Evolutionary conservation across 768 basidiomycete species (phyloP).

Genomic region (Agaricus subrufescens): DNA sequence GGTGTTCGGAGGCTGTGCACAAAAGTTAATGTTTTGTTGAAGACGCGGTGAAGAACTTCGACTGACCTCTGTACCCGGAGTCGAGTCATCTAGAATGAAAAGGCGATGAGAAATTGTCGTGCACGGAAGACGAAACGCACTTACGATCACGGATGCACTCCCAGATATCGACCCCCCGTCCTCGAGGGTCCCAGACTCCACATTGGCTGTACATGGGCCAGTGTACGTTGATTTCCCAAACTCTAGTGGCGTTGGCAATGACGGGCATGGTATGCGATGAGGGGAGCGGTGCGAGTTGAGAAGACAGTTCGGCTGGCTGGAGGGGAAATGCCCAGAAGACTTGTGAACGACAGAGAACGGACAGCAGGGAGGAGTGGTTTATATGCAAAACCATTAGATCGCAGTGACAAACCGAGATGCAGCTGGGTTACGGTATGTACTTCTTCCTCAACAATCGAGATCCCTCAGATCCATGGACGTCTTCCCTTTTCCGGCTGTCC

Average conservation of each 20-base stretch:
- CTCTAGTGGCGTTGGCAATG: slow-evolving; percentile 61
- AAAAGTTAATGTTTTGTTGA: slow-evolving; percentile 1
- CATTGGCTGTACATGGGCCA: slow-evolving; percentile 67
- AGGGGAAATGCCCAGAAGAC: neutral
- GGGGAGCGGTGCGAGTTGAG: neutral
- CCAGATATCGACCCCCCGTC: slow-evolving; percentile 70
- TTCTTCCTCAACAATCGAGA: slow-evolving; percentile 5
- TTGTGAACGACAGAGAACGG: slow-evolving; percentile 1
- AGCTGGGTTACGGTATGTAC: neutral
- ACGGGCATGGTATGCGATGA: slow-evolving; percentile 32
- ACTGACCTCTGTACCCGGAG: slow-evolving; percentile 41
- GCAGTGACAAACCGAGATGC: slow-evolving; percentile 3
- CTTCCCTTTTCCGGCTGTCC: neutral
- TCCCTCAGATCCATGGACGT: slow-evolving; percentile 4
- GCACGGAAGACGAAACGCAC: slow-evolving; percentile 21
- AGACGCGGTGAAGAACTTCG: neutral
- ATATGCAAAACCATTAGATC: slow-evolving; percentile 9
- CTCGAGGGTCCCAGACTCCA: slow-evolving; percentile 64
- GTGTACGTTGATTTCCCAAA: slow-evolving; percentile 66
- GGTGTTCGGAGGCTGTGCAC: slow-evolving; percentile 31
- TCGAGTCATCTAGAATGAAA: slow-evolving; percentile 49
- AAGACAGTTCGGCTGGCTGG: slow-evolving; percentile 4
- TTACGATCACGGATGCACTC: slow-evolving; percentile 68
- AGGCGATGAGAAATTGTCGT: slow-evolving; percentile 3
- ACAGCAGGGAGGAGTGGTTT: slow-evolving; percentile 6